phyloP scores from a whole-genome alignment of 1,284 basidiomycete species.

The Sporisorium sorghi region DNA sequence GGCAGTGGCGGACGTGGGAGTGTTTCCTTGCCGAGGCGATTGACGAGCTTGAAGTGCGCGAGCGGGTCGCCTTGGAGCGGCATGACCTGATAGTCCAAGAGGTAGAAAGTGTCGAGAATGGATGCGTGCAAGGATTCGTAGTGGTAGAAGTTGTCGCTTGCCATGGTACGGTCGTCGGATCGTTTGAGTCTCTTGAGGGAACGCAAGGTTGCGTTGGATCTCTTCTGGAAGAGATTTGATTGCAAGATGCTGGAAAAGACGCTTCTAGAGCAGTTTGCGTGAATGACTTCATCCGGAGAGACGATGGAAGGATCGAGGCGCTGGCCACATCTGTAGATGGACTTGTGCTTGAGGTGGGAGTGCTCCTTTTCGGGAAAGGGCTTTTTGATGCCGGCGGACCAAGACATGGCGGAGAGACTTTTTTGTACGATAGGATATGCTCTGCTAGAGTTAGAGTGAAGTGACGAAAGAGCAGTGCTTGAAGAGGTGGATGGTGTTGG shows the following conservation, averaged over 20 bases:
- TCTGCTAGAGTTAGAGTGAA: no score
- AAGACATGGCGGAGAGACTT: background rate
- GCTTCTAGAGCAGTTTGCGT: constrained; percentile 14
- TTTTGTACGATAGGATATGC: no score
- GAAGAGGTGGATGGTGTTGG: background rate
- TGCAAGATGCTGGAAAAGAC: constrained; percentile 26
- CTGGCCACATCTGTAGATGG: constrained; percentile 16
- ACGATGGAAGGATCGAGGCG: constrained; percentile 22
- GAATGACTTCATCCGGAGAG: constrained; percentile 23
- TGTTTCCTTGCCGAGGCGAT: constrained; percentile 23
- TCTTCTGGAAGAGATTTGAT: constrained; percentile 12
- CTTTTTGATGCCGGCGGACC: background rate
- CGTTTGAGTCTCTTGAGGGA: constrained; percentile 8
- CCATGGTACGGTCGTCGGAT: constrained; percentile 4
- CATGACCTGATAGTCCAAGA: constrained; percentile 35
- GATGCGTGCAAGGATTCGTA: background rate
- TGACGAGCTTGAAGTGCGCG: constrained; percentile 32
- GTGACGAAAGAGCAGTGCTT: background rate
- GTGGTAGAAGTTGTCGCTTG: constrained; percentile 1
- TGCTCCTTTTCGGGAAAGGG: background rate
- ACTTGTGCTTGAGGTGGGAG: background rate
- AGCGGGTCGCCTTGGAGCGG: constrained; percentile 18
- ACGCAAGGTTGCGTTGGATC: constrained; percentile 10
- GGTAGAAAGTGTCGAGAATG: constrained; percentile 31
- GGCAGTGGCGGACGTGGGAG: constrained; percentile 22